phyloP scores from a whole-genome alignment of 2,329 filamentous ascomycete genomes.

The Dothideomycetes sp. region DNA sequence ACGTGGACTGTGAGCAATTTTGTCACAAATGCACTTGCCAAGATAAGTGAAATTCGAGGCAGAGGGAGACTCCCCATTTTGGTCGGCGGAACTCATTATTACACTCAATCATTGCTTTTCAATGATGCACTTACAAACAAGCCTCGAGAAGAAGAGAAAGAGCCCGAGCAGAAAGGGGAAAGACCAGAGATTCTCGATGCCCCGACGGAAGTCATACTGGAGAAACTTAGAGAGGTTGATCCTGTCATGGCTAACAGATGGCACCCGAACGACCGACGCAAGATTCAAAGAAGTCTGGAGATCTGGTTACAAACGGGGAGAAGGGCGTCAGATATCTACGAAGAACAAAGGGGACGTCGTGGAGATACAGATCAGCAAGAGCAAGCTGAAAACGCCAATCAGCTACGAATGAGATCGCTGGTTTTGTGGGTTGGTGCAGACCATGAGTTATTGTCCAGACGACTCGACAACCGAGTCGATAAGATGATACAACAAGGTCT shows the following conservation, averaged over 20 bases:
- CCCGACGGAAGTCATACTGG: conserved; percentile 61
- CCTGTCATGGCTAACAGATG: conserved; percentile 81
- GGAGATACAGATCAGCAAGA: conserved; percentile 5
- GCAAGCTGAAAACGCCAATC: background rate
- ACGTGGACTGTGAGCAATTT: conserved; percentile 80
- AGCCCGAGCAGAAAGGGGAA: conserved; percentile 20
- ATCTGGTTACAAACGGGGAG: conserved; percentile 79
- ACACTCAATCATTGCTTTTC: conserved; percentile 81
- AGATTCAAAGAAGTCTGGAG: conserved; percentile 80
- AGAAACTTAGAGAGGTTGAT: conserved; percentile 69
- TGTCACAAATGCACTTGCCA: conserved; percentile 55
- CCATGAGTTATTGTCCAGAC: conserved; percentile 54
- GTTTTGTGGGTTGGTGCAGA: conserved; percentile 84
- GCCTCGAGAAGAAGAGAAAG: conserved; percentile 20
- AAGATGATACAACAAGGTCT: conserved; percentile 67
- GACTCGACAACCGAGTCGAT: conserved; percentile 70
- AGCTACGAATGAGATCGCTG: conserved; percentile 45
- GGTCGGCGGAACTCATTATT: conserved; percentile 93
- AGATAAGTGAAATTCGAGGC: conserved; percentile 68
- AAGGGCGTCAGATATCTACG: conserved; percentile 77
- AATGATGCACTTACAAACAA: conserved; percentile 54
- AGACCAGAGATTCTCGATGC: conserved; percentile 61
- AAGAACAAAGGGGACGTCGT: conserved; percentile 49
- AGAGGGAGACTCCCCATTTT: conserved; percentile 78
- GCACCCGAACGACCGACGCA: conserved; percentile 88